These are phyloP conservation scores for Nidula microcarpa DNA, from an alignment of 768 basidiomycete genomes.

Conservation along the genomic window DNA sequence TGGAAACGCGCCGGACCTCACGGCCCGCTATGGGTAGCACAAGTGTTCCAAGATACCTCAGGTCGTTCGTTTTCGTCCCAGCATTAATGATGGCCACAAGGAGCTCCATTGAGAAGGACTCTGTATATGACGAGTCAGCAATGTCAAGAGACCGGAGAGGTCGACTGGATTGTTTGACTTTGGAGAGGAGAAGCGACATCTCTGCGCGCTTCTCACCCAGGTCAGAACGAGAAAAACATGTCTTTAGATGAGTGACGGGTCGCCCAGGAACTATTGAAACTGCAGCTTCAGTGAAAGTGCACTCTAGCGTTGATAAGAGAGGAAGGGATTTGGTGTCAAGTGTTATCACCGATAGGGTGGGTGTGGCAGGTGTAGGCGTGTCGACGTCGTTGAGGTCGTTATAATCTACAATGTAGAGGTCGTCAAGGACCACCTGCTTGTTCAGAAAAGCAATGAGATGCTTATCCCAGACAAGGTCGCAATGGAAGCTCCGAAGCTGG, in stretches of 20 bases:
- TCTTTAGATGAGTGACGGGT: constrained; percentile 61
- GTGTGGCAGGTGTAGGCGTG: constrained; percentile 13
- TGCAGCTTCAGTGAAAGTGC: constrained; percentile 66
- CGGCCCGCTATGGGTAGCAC: constrained; percentile 55
- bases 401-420: constrained; percentile 48
- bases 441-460: constrained; percentile 52
- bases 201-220: constrained; percentile 48
- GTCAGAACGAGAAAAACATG: constrained; percentile 59
- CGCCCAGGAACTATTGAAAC: constrained; percentile 51
- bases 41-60: constrained; percentile 63
- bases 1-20: constrained; percentile 36
- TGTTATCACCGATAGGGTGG: constrained; percentile 1
- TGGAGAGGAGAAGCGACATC: constrained; percentile 42
- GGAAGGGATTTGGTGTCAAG: constrained; percentile 37
- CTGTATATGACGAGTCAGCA: constrained; percentile 56
- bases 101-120: constrained; percentile 51
- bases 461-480: constrained; percentile 64
- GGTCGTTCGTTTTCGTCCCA: constrained; percentile 25
- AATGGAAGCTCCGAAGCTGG: constrained; percentile 57
- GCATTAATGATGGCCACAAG: constrained; percentile 37
- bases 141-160: constrained; percentile 55
- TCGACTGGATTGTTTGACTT: constrained; percentile 38
- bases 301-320: constrained; percentile 52
- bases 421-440: constrained; percentile 40
- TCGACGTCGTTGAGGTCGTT: constrained; percentile 18